Percentiles rank a stretch among this genome's conserved stretches.
phyloP scores from a whole-genome alignment of 139 green algal species.

The Desmodesmus armatus region DNA sequence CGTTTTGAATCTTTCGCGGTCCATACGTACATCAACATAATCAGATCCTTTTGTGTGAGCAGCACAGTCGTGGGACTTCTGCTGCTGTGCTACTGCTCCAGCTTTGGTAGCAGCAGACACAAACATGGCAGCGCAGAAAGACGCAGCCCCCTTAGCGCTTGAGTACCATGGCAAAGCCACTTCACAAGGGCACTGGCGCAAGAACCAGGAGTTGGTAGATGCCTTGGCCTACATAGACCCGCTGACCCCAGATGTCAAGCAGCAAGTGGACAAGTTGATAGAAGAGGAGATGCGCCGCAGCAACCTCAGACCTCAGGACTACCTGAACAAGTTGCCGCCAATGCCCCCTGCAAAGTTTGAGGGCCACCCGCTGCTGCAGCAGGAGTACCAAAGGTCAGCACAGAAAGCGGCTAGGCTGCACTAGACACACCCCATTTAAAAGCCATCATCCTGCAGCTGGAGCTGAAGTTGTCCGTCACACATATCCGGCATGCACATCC shows the following conservation, averaged over 20 bases:
- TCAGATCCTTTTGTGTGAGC: too few relatives aligned
- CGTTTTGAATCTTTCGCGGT: too few relatives aligned
- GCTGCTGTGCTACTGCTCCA: too few relatives aligned
- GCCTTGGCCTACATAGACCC: slow-evolving; percentile 84
- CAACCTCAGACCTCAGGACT: slow-evolving; percentile 76
- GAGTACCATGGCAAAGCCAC: slow-evolving; percentile 50
- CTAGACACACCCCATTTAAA: neutral
- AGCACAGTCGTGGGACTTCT: too few relatives aligned
- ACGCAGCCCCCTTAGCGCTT: slow-evolving; percentile 61
- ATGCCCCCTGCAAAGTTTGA: slow-evolving; percentile 65
- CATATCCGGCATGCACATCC: too few relatives aligned
- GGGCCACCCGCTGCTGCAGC: slow-evolving; percentile 68
- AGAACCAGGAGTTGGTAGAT: slow-evolving; percentile 77
- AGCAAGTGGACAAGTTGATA: slow-evolving; percentile 75
- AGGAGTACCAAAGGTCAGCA: slow-evolving; percentile 71
- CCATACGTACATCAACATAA: too few relatives aligned
- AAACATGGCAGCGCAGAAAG: neutral
- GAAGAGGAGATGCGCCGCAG: slow-evolving; percentile 78
- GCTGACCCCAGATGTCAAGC: slow-evolving; percentile 60
- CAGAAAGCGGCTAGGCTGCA: too few relatives aligned
- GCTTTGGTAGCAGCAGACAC: too few relatives aligned
- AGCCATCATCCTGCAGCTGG: neutral
- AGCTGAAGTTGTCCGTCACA: too few relatives aligned
- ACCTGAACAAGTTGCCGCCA: slow-evolving; percentile 73
- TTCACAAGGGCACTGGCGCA: slow-evolving; percentile 62